These are phyloP conservation scores for Aureobasidium sp. DNA, from an alignment of 2,329 filamentous ascomycete species.

Conservation along the genomic window DNA sequence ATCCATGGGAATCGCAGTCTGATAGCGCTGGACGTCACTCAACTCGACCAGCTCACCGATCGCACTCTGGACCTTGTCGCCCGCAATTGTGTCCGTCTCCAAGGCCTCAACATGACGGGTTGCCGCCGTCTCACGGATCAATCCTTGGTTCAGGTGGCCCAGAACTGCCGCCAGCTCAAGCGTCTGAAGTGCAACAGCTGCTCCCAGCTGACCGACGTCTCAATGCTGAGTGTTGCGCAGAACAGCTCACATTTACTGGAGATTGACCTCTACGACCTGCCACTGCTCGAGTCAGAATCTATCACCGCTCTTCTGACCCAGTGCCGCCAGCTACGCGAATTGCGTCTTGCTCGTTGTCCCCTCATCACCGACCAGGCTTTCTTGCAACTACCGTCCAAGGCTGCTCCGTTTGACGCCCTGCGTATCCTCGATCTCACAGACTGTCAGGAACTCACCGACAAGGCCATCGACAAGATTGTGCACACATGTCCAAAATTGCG, in stretches of 20 bases:
- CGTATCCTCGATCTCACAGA: conserved; percentile 91
- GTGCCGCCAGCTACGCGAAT: conserved; percentile 77
- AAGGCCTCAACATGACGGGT: conserved; percentile 86
- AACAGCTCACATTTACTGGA: conserved; percentile 91
- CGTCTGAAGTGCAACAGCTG: conserved; percentile 95
- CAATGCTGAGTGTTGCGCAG: conserved; percentile 77
- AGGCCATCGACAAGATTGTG: conserved; percentile 82
- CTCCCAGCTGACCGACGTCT: conserved; percentile 70
- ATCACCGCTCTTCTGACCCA: conserved; percentile 73
- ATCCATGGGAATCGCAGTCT: conserved; percentile 73
- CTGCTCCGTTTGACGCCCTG: conserved; percentile 69
- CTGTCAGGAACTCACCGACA: conserved; percentile 75
- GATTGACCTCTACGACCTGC: conserved; percentile 87
- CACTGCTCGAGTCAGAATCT: conserved; percentile 71
- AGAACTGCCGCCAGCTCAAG: conserved; percentile 80
- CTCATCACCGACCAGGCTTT: conserved; percentile 86
- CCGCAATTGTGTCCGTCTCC: conserved; percentile 72
- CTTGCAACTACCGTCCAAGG: conserved; percentile 61
- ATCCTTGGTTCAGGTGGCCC: conserved; percentile 71
- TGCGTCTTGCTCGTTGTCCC: conserved; percentile 78
- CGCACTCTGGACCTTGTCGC: conserved; percentile 71
- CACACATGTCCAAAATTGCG: conserved; percentile 77
- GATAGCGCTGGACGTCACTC: conserved; percentile 84
- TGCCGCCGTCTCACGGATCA: conserved; percentile 82
- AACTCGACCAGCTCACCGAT: conserved; percentile 73